Evolutionary conservation across 2,329 filamentous ascomycete genomes (phyloP).

Genomic region (Beauveria sp.): DNA sequence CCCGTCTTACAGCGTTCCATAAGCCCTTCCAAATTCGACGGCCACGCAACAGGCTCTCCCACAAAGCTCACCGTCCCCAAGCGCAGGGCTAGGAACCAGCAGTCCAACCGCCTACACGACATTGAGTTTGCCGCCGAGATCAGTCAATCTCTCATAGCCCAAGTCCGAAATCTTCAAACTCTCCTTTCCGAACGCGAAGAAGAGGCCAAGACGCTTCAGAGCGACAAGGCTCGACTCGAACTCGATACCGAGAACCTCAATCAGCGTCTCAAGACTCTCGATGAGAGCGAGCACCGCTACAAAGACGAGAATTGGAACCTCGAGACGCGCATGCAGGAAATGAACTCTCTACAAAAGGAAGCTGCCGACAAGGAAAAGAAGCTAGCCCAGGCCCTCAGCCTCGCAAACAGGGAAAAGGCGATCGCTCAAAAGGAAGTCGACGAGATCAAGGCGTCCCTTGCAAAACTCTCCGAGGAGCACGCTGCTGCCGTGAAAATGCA

Average conservation of each 20-base stretch:
- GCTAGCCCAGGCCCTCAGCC: conserved; percentile 63
- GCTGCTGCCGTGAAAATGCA: conserved; percentile 69
- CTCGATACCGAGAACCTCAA: conserved; percentile 72
- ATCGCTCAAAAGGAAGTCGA: conserved; percentile 79
- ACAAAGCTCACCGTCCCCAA: conserved; percentile 84
- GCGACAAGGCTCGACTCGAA: conserved; percentile 73
- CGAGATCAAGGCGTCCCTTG: conserved; percentile 72
- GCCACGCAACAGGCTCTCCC: conserved; percentile 75
- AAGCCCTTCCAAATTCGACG: conserved; percentile 73
- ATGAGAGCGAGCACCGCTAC: conserved; percentile 91
- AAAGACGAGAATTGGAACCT: conserved; percentile 99
- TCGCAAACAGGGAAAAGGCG: conserved; percentile 67
- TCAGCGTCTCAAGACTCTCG: conserved; percentile 72
- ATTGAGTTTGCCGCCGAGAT: conserved; percentile 99
- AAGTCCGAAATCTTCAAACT: conserved; percentile 83
- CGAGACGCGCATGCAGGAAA: conserved; percentile 84
- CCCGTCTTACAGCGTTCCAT: conserved; percentile 50
- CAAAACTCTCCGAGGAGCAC: conserved; percentile 77
- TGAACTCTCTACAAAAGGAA: conserved; percentile 66
- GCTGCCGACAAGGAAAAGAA: conserved; percentile 76
- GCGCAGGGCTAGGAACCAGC: conserved; percentile 84
- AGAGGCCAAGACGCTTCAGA: conserved; percentile 63
- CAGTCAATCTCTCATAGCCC: conserved; percentile 86
- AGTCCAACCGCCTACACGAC: conserved; percentile 80
- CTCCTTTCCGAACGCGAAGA: conserved; percentile 85